Evolutionary conservation across 2,329 filamentous ascomycete genomes (phyloP).

Genomic region (Colletotrichum sp.): DNA sequence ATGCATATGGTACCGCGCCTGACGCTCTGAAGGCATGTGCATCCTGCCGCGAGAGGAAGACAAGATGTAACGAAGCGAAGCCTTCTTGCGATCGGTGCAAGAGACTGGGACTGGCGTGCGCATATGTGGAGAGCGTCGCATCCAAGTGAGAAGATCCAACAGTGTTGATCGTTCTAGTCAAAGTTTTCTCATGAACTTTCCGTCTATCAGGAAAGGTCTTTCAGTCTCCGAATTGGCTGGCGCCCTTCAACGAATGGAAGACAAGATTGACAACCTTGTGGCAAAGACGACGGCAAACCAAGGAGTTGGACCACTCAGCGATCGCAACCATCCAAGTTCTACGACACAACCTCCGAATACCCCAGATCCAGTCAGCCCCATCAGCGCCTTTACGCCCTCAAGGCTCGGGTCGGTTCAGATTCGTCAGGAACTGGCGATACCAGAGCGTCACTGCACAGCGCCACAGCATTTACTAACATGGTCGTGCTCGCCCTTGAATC

Average conservation of each 20-base stretch:
- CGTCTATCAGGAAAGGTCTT: background rate
- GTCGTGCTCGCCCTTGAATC: background rate
- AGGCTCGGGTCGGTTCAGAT: background rate
- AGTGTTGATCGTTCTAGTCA: background rate
- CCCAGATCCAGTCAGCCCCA: background rate
- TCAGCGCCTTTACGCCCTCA: background rate
- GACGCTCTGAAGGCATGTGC: background rate
- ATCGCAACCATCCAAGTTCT: no score
- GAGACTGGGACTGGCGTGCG: conserved; percentile 1
- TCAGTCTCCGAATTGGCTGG: background rate
- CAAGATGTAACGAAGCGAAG: conserved; percentile 1
- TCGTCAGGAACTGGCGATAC: background rate
- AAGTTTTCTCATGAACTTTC: background rate
- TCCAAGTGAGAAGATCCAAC: background rate
- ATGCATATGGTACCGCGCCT: background rate
- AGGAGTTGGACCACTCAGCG: background rate
- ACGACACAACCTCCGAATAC: background rate
- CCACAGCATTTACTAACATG: background rate
- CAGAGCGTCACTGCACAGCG: background rate
- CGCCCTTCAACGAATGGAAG: background rate
- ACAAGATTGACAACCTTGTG: background rate
- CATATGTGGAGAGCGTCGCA: background rate
- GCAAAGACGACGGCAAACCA: background rate
- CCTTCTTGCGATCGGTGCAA: background rate
- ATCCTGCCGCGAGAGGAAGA: background rate